Conservation (phyloP, 1,139 yeast genomes). For the Candida freyschussii region DNA sequence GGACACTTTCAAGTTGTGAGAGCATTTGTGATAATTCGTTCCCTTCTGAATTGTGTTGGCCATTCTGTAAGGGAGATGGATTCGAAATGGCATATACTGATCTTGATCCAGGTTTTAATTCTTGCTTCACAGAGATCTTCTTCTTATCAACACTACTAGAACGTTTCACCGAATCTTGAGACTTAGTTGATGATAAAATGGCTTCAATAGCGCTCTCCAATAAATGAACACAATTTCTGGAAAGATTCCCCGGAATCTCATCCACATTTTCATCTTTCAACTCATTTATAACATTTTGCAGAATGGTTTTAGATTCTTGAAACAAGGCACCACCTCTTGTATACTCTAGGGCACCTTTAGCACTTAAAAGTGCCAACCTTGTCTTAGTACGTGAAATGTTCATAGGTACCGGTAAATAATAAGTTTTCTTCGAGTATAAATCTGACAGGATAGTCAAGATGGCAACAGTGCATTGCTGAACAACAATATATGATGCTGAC, state of each 20-base stretch:
- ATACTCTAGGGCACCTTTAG: slow-evolving; percentile 77
- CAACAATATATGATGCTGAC: slow-evolving; percentile 58
- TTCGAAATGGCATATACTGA: slow-evolving; percentile 6
- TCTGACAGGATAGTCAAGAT: slow-evolving; percentile 55
- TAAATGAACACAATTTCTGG: slow-evolving; percentile 49
- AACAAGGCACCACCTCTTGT: slow-evolving; percentile 79
- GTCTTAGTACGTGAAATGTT: slow-evolving; percentile 69
- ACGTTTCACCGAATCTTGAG: slow-evolving; percentile 7
- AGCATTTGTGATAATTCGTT: slow-evolving; percentile 24
- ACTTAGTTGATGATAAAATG: slow-evolving; percentile 37
- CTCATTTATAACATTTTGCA: slow-evolving; percentile 45
- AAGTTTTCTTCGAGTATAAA: slow-evolving; percentile 38
- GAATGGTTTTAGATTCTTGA: slow-evolving; percentile 57
- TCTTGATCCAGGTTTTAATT: slow-evolving; percentile 6
- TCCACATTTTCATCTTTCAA: slow-evolving; percentile 46
- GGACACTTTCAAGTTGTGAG: slow-evolving; percentile 22
- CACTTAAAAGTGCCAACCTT: slow-evolving; percentile 62
- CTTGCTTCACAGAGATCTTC: slow-evolving; percentile 11
- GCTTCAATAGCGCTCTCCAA: slow-evolving; percentile 53
- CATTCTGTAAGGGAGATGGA: slow-evolving; percentile 20
- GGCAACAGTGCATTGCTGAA: slow-evolving; percentile 72
- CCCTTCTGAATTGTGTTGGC: slow-evolving; percentile 1
- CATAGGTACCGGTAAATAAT: slow-evolving; percentile 61
- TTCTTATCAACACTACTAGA: slow-evolving; percentile 2
- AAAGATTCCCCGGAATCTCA: slow-evolving; percentile 57